Conservation (phyloP, 1,139 yeast genomes). For the Yarrowia galli region DNA sequence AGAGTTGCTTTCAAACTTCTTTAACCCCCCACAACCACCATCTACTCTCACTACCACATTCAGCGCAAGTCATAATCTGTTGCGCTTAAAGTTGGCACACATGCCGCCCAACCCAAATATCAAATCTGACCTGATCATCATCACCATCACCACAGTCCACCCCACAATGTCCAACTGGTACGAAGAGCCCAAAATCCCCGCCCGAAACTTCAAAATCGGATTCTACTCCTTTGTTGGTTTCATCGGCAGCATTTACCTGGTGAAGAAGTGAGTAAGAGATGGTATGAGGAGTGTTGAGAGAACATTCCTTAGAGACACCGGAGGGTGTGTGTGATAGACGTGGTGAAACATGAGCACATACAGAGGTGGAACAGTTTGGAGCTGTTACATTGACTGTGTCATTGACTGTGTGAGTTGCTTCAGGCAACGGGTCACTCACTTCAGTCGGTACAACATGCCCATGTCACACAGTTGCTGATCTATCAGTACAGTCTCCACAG, state of each 20-base stretch:
- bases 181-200: conserved; percentile 39
- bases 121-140: conserved; percentile 26
- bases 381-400: too few relatives aligned
- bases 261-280: conserved; percentile 30
- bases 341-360: too few relatives aligned
- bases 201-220: conserved; percentile 37
- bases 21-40: too few relatives aligned
- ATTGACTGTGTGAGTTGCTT: too few relatives aligned
- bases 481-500: too few relatives aligned
- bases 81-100: conserved; percentile 20
- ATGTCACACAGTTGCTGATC: too few relatives aligned
- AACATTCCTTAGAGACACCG: too few relatives aligned
- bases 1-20: not conserved
- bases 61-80: conserved; percentile 4
- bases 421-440: too few relatives aligned
- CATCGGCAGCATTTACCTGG: conserved; percentile 33
- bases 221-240: conserved; percentile 28
- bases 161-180: conserved; percentile 35
- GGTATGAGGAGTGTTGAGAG: too few relatives aligned
- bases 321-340: too few relatives aligned
- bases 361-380: too few relatives aligned
- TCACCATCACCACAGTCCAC: conserved; percentile 1
- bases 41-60: not conserved
- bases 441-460: too few relatives aligned
- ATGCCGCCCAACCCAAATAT: not conserved